Base-by-base conservation (phyloP, 176 grass and related monocot genomes). In the Aegilops longissima region DNA sequence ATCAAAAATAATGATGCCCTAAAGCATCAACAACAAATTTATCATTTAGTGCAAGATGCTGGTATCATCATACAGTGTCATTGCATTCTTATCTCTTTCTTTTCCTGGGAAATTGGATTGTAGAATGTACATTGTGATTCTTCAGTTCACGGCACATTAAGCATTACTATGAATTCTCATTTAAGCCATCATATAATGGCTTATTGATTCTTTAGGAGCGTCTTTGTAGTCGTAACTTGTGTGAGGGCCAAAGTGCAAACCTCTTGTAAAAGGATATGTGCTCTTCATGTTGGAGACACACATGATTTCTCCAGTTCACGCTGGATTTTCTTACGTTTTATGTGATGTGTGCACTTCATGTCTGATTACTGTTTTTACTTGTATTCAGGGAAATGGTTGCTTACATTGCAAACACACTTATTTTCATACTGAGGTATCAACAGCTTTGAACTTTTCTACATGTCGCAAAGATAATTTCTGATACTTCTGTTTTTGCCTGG, bases 321-420 rank as follows among this genome's bases (percentile, higher is more conserved):
- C 17, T 11, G 33, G 73, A 33, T 85, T 70, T 21, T 59, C 56
- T 76, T 59, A 72, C 13, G 25, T 82, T 72, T 70, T 25, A 36
- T 14, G 31, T 77, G 61, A 59, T 24, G n/a, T 80, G 34, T 61
- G 13, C 56, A 66, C 56, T 82, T 81, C 35, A 33, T 88, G 27
- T 66, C 72, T 83, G 40, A 81, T 87, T 54, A 10, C 8, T 59
- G 3, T 75, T 92, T 92, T 87, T 88, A 27, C 61, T 67, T 87
- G 31, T 90, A 88, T 89, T 83, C 86, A 98, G 96, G 96, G 96
- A 98, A 91, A 98, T 98, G 96, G 92, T 98, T 45, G 81, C 96
- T 51, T 98, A 98, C 79, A 98, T 98, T 76, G 96, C 96, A 23
- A 98, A 98, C 70, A 98, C 96, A 64, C 81, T 98, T 66, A 92